Evolutionary conservation across 257 asterid species (phyloP), one percentile per base, ranked within the genome.

Genomic region (Solanum piurae): DNA sequence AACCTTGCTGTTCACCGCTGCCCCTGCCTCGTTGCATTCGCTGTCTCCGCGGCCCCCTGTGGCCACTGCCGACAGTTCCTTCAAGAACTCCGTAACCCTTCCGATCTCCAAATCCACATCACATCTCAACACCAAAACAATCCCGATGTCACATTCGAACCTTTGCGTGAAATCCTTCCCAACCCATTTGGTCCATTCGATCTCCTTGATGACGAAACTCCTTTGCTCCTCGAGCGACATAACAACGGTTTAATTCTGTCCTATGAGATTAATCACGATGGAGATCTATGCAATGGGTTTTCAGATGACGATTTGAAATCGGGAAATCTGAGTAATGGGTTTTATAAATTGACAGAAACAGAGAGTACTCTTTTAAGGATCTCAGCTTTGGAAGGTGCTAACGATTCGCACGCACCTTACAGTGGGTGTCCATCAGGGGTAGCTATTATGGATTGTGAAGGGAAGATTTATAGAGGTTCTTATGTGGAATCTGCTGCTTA

Each of bases 11-110:
- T 88, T 87, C 92, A 95, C 86, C 77, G 93, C 55, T 94, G 96
- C 84, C 95, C 95, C 10, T 83, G 91, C 55, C 95, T 95, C 87
- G 68, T 89, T 7, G 84, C 92, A 49, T 77, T 96, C 87, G 96
- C 99, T 86, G 99, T 96, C 76, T 95, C 99, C 76, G 95, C 97
- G 27, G 97, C 97, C 83, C 99, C 99, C 12, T 96, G 99, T 87
- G 99, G 99, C 77, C 99, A 96, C 95, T 95, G 99, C 91, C 98
- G 99, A 86, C 98, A 96, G 89, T 96, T 96, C 91, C 79, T 94
- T 52, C 99, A 96, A 89, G 99, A 96, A 44, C 93, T 94, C 86
- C 96, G 98, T 18, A 84, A 93, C 88, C 82, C 98, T 69, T 88
- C 94, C 34, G 40, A 91, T 83, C 91, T 95, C 36, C 88, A 91